These are phyloP conservation scores for Ophiostoma pallidulum DNA, from an alignment of 2,329 filamentous ascomycete genomes.

Conservation along the genomic window DNA sequence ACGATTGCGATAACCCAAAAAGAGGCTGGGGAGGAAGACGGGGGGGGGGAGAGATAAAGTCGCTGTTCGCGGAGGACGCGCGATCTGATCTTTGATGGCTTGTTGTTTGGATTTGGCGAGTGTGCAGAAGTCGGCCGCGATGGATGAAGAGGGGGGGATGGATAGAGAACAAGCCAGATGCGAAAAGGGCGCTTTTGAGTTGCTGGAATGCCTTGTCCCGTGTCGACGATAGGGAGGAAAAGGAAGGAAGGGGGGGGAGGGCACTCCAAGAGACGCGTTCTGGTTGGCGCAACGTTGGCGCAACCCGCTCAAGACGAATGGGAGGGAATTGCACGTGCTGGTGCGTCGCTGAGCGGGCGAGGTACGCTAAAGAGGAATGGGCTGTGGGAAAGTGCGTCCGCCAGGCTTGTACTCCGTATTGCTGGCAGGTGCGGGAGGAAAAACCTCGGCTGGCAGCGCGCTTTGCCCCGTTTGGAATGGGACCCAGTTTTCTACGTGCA, in stretches of 20 bases:
- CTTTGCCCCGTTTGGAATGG: neutral
- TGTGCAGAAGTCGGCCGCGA: neutral
- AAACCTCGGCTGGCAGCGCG: slow-evolving; percentile 8
- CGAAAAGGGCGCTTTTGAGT: neutral
- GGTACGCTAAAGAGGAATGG: no score
- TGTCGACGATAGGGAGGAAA: neutral
- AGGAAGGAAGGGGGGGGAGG: neutral
- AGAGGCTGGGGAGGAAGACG: neutral
- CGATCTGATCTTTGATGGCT: neutral
- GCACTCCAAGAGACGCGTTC: slow-evolving; percentile 2
- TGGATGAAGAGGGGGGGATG: neutral
- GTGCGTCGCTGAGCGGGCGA: no score
- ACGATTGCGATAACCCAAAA: slow-evolving; percentile 1
- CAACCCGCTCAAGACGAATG: no score
- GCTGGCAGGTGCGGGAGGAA: neutral
- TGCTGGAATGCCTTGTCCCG: neutral
- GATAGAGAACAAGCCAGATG: neutral
- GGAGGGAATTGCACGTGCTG: neutral
- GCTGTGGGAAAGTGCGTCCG: neutral
- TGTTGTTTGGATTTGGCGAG: no score
- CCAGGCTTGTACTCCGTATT: no score
- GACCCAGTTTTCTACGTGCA: neutral
- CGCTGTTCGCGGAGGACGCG: neutral
- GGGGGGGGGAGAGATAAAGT: slow-evolving; percentile 1
- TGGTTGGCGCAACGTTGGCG: slow-evolving; percentile 3